Base-by-base conservation (phyloP, 1,284 basidiomycete species). In the Papiliotrema nemorosa region DNA sequence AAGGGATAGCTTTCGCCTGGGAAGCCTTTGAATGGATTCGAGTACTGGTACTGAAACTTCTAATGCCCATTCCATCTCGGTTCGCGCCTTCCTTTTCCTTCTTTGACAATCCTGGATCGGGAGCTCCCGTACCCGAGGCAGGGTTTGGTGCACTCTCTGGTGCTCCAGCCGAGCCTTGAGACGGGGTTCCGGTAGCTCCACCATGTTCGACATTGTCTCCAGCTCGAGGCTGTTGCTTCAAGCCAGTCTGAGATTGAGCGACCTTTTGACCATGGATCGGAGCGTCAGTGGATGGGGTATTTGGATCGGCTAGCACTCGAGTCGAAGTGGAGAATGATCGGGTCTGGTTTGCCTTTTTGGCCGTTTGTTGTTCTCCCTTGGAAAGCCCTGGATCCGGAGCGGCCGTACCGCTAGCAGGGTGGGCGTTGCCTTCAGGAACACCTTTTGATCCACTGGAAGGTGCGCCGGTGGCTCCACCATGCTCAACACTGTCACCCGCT, bases 11-110 rank as follows among this genome's bases (percentile, higher is more conserved):
- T 38, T 64, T 60, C 9, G 63, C n/a, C n/a, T n/a, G n/a, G n/a
- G n/a, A n/a, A 60, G 51, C 70, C 67, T n/a, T 61, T 59, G 14
- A 54, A 55, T 3, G 58, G 53, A 21, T 58, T 56, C n/a, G 54
- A 57, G 18, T 44, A 25, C 42, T 47, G 14, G 54, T 63, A 34
- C 53, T 48, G 18, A 61, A 49, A 14, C 14, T 18, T 35, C 47
- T 33, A 3, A 39, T 27, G 13, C 46, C 46, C 46, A 47, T 47
- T n/a, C 46, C 46, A 12, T 39, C 24, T 16, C 27, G 3, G 10
- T 10, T 24, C 10, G 36, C 26, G 3, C 46, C 46, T 20, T 40
- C 26, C 25, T 33, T 27, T 22, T 39, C 20, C 14, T 22, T 26
- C 27, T 39, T 40, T 16, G 46, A 25, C 22, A 47, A 38, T 18